Base-by-base conservation (phyloP, 2,329 filamentous ascomycete genomes). In the Exophiala aquamarina region DNA sequence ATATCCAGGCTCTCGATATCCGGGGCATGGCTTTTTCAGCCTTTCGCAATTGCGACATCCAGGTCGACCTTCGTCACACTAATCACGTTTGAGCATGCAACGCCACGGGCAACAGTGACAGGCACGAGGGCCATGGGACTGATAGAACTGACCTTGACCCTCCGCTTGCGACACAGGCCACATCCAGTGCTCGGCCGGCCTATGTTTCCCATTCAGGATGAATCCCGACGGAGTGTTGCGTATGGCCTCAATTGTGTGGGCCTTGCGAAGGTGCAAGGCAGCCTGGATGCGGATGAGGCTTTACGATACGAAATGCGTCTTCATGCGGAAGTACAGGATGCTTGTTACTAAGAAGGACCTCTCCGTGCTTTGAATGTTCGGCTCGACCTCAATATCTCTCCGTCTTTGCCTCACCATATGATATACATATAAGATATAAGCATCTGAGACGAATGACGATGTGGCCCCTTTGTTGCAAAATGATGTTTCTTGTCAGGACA, bases 51-150 rank as follows among this genome's bases (percentile, higher is more conserved):
- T 53, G 18, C 46, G 41, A 23, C 50, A 53, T 15, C 44, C 45
- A 29, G 50, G 50, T 17, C 42, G 46, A n/a, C 46, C 50, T 37
- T 53, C 50, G 18, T 53, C 50, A 17, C 50, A 53, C 50, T 53
- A 49, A 28, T 20, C 14, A 15, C 26, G 21, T 11, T 38, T 50
- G 37, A 50, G 47, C 47, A 46, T 37, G n/a, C n/a, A n/a, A n/a
- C n/a, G n/a, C n/a, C n/a, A n/a, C n/a, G n/a, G n/a, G n/a, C n/a
- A n/a, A n/a, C n/a, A n/a, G n/a, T n/a, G n/a, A n/a, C n/a, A n/a
- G n/a, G n/a, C n/a, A n/a, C n/a, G n/a, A n/a, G n/a, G n/a, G n/a
- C n/a, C n/a, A n/a, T n/a, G n/a, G 23, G 18, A 9, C 13, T 33
- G 19, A 17, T 19, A 8, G 15, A 33, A 15, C 50, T 28, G 19